Base-by-base conservation (phyloP, 1,139 yeast species). In the Magnusiomyces ingens region DNA sequence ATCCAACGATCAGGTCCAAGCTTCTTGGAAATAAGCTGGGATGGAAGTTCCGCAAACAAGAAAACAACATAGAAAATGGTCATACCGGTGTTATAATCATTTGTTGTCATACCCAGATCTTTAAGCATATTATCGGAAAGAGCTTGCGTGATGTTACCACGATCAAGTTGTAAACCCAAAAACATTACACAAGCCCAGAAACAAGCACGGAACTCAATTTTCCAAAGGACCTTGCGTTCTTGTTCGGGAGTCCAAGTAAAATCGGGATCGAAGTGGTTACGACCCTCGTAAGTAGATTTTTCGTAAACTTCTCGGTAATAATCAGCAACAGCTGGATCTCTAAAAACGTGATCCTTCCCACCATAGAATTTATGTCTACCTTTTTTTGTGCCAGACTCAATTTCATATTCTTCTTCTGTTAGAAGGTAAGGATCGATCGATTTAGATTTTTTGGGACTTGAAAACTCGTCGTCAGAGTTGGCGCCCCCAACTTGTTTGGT, bases 1-100 rank as follows among this genome's bases (percentile, higher is more conserved):
- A 79, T 71, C 74, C 79, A 78, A 37, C 73, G 65, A 58, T 79
- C 81, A 10, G 81, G 78, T 1, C 83, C 83, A 42, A 79, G 52
- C 50, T 68, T 68, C 58, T 78, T 78, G 40, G 79, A 75, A 48
- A 79, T 64, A 56, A 79, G 64, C 59, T 78, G 81, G 1, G 81
- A 76, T 0, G 83, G 83, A 3, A 79, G 64, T 57, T 78, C 82
- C 0, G 80, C 76, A 12, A 64, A 58, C 53, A 78, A 65, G 59
- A 79, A 79, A 32, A 74, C 65, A 2, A 71, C 64, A 55, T 71
- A 67, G 55, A 74, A 73, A 35, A 78, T 60, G n/a, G 78, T 75
- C 58, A 71, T 71, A 2, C 81, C 82, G 44, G 64, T 58, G 62
- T 78, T 78, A 64, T 73, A 76, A 57, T 78, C 78, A 57, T 76